Evolutionary conservation across 257 asterid species (phyloP), one percentile per base, ranked within the genome.

Genomic region (Haberlea rhodopensis): DNA sequence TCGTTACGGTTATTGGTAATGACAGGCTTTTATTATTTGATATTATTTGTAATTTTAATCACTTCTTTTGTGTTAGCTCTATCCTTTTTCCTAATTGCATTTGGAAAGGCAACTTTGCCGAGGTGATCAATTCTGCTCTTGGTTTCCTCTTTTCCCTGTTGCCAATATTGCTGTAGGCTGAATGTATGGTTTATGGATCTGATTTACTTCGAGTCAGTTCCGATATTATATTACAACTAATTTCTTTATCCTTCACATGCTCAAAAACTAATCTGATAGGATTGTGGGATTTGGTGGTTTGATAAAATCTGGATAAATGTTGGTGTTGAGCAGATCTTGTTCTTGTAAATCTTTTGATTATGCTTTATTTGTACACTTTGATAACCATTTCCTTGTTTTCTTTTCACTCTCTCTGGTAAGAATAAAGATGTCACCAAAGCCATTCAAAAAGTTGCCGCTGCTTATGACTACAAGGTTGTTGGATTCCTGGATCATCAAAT

Each of bases 401-500:
- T n/a, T n/a, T n/a, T n/a, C n/a, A n/a, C n/a, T n/a, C n/a, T n/a
- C n/a, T n/a, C n/a, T n/a, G n/a, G n/a, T n/a, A n/a, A 87, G 96
- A 87, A 87, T 62, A 85, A 83, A 72, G 96, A 87, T 68, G 96
- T 87, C 57, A 76, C 89, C 2, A 86, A 87, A 78, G 96, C 96
- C 31, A 80, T 87, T 59, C 90, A 87, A 80, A 85, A 91, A 63
- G 98, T 91, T 66, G 98, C 96, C 57, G 95, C 96, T 26, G 95
- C 96, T 22, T 91, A 85, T 54, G 96, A 89, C 80, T 91, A 96
- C 87, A 89, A 85, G 79, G 82, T 89, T 73, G 95, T 89, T 10
- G 96, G 98, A 32, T 96, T 91, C n/a, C 78, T 89, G 26, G 87
- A 96, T 66, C 98, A 91, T 75, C 98, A 91, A 67, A 80, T 89